phyloP scores from a whole-genome alignment of 805 yeast genomes.

The Wickerhamomyces rabaulensis region DNA sequence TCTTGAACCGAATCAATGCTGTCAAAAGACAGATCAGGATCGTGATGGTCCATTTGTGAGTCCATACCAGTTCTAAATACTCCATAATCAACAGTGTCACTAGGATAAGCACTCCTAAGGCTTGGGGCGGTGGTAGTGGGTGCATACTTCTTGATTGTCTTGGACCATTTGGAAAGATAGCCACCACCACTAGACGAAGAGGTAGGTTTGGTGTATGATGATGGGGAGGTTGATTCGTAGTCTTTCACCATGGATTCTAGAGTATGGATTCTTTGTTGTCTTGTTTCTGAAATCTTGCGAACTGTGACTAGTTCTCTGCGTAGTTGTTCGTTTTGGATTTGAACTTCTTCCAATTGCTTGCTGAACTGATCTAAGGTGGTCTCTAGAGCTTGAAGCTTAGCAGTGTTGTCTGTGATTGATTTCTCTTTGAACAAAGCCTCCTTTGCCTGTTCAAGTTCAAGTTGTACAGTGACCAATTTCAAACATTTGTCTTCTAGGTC shows the following conservation, averaged over 20 bases:
- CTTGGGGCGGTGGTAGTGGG: not conserved
- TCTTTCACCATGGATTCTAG: conserved; percentile 45
- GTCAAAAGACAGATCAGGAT: not conserved
- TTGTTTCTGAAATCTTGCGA: conserved; percentile 50
- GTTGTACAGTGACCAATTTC: conserved; percentile 34
- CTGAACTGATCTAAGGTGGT: conserved; percentile 52
- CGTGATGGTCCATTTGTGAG: not conserved
- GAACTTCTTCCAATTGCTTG: conserved; percentile 55
- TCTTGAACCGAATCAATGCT: not conserved
- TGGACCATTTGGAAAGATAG: not conserved
- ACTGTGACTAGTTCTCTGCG: conserved; percentile 51
- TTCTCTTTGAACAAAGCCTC: conserved; percentile 20
- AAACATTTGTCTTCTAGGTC: conserved; percentile 25
- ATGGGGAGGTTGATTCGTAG: conserved; percentile 31
- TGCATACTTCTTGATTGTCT: not conserved
- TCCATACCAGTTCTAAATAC: not conserved
- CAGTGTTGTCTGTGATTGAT: not conserved
- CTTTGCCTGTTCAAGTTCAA: conserved; percentile 34
- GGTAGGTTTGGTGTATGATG: not conserved
- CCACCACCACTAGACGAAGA: not conserved
- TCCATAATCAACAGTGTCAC: not conserved
- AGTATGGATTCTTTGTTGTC: conserved; percentile 51
- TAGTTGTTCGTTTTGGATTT: conserved; percentile 52
- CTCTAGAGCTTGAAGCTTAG: conserved; percentile 34
- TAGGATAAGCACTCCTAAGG: not conserved